Evolutionary conservation across 2,329 filamentous ascomycete species (phyloP), one percentile per base, ranked within the genome.

Genomic region (Alternaria longipes): DNA sequence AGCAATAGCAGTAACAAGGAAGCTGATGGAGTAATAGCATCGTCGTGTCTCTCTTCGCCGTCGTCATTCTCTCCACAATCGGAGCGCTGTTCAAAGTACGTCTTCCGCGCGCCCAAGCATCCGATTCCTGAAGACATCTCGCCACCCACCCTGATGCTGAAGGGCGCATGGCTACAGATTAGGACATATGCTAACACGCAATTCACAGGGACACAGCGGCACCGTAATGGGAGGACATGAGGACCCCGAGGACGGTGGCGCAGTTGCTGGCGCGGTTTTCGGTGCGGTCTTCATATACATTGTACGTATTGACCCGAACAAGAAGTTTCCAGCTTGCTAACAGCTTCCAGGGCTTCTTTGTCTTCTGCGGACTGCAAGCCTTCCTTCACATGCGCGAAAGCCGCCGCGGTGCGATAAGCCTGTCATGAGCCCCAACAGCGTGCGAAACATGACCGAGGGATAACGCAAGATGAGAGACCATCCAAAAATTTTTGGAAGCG

Each of bases 361-460:
- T 96, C 52, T 97, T 97, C 82, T 98, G 94, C 81, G 91, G 90
- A 59, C 87, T 94, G 69, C 94, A 98, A 80, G 94, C 93, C 65
- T 87, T 91, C 75, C 86, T 97, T 63, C 93, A 98, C 80, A 82
- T 92, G 72, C 90, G 93, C 79, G 90, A 94, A 80, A 93, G 88
- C 81, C 86, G 91, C 79, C 86, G 91, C 77, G 94, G 94, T 66
- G 91, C 92, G 64, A 97, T 97, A 81, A 88, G 91, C 62, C 84
- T 97, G 77, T 85, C 83, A 71, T 87, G 63, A 72, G 56, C 57
- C n/a, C 26, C 14, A 22, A 42, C 11, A 36, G 16, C 24, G 14
- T 22, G 47, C 7, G 34, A 30, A 22, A 53, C 16, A 36, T 12
- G 40, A 16, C 16, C 1, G n/a, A 40, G 41, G 8, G 18, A 56